A percentile compares a stretch with the other conserved stretches of the same genome.
Conservation (phyloP, 2,329 filamentous ascomycete species). For the Pestalotiopsis sp. region DNA sequence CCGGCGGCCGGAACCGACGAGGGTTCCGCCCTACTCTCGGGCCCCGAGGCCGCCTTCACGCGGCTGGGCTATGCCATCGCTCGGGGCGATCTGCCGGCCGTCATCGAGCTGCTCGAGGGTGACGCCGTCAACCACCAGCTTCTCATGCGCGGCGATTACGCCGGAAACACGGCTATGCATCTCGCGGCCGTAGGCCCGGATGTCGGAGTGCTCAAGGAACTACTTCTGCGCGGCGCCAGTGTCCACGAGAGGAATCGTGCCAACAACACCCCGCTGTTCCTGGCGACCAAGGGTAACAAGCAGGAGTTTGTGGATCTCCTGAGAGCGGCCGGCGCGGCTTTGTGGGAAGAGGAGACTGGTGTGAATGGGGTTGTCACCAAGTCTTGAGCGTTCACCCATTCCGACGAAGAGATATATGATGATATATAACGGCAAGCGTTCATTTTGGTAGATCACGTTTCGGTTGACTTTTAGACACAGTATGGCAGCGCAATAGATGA, state of each 20-base stretch:
- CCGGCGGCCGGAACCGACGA: conserved; percentile 51
- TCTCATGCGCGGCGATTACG: conserved; percentile 78
- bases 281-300: conserved; percentile 62
- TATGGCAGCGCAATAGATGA: background rate
- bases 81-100: conserved; percentile 67
- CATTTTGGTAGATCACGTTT: background rate
- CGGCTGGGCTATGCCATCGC: conserved; percentile 81
- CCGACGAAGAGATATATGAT: background rate
- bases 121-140: conserved; percentile 63
- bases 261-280: conserved; percentile 67
- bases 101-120: conserved; percentile 68
- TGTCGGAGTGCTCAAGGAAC: conserved; percentile 57
- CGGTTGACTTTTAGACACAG: background rate
- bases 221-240: conserved; percentile 65
- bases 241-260: conserved; percentile 68
- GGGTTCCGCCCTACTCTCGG: conserved; percentile 51
- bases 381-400: background rate
- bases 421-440: background rate
- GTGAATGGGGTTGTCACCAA: background rate
- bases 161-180: conserved; percentile 73
- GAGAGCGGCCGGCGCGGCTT: conserved; percentile 60
- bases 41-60: conserved; percentile 67
- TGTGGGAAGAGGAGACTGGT: conserved; percentile 54
- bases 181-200: conserved; percentile 58
- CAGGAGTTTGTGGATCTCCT: conserved; percentile 57